phyloP scores from a whole-genome alignment of 108 stramenopile species.

The Pseudonitzschia multistriata region DNA sequence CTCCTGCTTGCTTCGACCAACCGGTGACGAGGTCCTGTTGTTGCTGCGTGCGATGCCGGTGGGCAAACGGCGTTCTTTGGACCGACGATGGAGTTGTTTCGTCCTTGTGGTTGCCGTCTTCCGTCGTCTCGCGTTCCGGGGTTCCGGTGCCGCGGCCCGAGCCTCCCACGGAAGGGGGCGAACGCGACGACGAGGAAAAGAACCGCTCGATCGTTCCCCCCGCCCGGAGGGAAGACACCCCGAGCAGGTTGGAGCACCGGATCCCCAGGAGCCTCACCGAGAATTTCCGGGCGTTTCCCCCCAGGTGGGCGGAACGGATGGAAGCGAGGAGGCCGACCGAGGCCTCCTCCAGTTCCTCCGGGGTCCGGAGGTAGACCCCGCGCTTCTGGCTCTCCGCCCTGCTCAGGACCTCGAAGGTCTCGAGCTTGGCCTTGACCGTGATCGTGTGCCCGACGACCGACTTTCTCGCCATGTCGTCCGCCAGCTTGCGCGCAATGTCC shows the following conservation, averaged over 20 bases:
- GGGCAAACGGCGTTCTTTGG: too few species aligned
- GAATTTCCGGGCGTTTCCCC: slow-evolving; percentile 20
- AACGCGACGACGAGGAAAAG: not conserved
- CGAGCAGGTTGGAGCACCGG: slow-evolving; percentile 68
- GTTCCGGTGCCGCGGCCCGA: not conserved
- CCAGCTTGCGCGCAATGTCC: slow-evolving; percentile 56
- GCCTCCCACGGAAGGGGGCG: not conserved
- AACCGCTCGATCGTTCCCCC: slow-evolving; percentile 25
- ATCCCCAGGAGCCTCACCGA: slow-evolving; percentile 80
- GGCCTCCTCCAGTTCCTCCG: slow-evolving; percentile 47
- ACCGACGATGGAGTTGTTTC: too few species aligned
- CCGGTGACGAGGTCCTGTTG: too few species aligned
- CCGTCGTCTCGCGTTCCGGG: not conserved
- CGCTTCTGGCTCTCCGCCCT: slow-evolving; percentile 29
- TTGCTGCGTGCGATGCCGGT: too few species aligned
- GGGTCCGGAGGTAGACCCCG: slow-evolving; percentile 31
- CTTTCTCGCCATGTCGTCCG: slow-evolving; percentile 59
- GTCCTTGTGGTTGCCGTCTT: too few species aligned
- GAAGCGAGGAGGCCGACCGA: slow-evolving; percentile 50
- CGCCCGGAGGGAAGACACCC: slow-evolving; percentile 27
- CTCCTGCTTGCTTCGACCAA: too few species aligned
- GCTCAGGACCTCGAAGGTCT: slow-evolving; percentile 66
- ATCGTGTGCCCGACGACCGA: slow-evolving; percentile 62
- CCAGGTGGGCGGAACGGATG: slow-evolving; percentile 28
- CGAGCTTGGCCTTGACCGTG: slow-evolving; percentile 82